Conservation (phyloP, 495 filamentous ascomycete species). For the Trichoderma erinaceum region DNA sequence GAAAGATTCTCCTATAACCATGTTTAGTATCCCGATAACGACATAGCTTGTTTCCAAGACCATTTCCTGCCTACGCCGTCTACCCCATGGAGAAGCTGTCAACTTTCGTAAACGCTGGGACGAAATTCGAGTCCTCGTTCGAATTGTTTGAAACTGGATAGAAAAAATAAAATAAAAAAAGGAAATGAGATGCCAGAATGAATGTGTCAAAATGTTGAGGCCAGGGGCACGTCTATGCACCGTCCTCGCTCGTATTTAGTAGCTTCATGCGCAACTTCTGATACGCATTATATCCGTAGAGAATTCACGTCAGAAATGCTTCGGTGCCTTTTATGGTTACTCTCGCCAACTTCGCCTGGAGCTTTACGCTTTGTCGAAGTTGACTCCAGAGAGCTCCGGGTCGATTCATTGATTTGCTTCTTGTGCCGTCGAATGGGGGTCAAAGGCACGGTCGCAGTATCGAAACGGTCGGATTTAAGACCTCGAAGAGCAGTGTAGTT, state of each 20-base stretch:
- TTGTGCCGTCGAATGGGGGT: constrained; percentile 48
- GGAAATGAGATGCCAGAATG: neutral
- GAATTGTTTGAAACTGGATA: neutral
- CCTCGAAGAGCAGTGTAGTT: constrained; percentile 44
- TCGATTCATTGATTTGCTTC: constrained; percentile 29
- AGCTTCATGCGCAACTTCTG: too few species aligned
- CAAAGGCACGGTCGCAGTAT: constrained; percentile 49
- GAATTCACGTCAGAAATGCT: constrained; percentile 40
- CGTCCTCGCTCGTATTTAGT: constrained; percentile 16
- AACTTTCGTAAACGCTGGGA: neutral
- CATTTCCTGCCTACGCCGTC: constrained; percentile 8
- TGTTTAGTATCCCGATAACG: constrained; percentile 4
- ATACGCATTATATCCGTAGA: constrained; percentile 20
- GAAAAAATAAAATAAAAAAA: neutral
- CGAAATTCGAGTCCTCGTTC: neutral
- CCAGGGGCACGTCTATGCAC: constrained; percentile 10
- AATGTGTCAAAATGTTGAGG: neutral
- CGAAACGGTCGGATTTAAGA: constrained; percentile 50
- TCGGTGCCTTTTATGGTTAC: constrained; percentile 44
- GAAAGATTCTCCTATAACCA: neutral
- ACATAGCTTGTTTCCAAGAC: constrained; percentile 9
- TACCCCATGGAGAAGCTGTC: neutral
- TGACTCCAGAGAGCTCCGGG: constrained; percentile 35
- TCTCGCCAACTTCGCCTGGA: constrained; percentile 27
- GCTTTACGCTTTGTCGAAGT: constrained; percentile 46